Evolutionary conservation across 179 eudicot species (phyloP), one percentile per base, ranked within the genome.

Genomic region (Dionaea muscipula): DNA sequence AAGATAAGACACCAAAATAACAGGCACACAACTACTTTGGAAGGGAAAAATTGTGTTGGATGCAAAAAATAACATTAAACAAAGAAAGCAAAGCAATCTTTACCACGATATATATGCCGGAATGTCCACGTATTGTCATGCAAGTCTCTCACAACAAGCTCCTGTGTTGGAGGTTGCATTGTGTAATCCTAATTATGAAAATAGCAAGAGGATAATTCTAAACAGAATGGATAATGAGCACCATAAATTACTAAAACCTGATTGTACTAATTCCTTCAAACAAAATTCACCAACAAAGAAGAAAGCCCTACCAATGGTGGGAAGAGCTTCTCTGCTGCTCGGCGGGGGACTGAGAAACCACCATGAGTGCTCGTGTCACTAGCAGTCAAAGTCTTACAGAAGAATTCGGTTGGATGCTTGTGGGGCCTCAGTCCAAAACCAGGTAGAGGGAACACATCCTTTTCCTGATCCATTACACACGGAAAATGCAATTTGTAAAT

Each of bases 331-430:
- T 91, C 98, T 49, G 98, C 98, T 26, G 98, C 98, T 28, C 98
- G 80, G 4, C 95, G 86, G 24, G 98, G 98, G 59, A 91, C 98
- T 11, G 98, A 91, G 77, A 91, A 91, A 60, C 98, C 98, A 44
- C 98, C 98, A 63, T 91, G 98, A 9, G 98, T 91, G 64, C 98
- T 91, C 1, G 98, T 91, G 69, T 91, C 98, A 73, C 98, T 91
- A 43, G 98, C 95, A 5, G 98, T 91, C 72, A 91, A 67, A 21
- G 95, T 91, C 70, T 91, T 91, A 67, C 98, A 91, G 75, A 91
- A 91, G 73, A 86, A 91, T 28, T 91, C 98, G 39, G 75, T 73
- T 27, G 95, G 95, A 63, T 87, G 94, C 61, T 80, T 87, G 61
- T 83, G 77, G 31, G 73, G 62, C 61, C 74, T 84, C 43, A 84